Evolutionary conservation across 106 monocot genomes (phyloP).

Genomic region (Allium cepa): DNA sequence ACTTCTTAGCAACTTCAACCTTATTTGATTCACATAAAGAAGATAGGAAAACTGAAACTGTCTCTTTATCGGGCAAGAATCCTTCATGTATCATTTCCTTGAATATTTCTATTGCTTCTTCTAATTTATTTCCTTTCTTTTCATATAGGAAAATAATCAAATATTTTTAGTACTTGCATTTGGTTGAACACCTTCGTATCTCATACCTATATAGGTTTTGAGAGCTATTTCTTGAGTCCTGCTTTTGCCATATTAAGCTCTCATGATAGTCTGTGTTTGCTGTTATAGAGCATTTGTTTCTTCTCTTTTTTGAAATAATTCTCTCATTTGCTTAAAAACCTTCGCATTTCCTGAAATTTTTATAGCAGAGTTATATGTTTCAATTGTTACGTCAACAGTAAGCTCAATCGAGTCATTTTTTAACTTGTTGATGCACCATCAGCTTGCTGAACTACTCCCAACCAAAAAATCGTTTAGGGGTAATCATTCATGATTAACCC

Average conservation of each 20-base stretch:
- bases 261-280: constrained; percentile 85
- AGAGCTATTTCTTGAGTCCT: constrained; percentile 72
- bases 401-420: no score
- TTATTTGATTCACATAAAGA: constrained; percentile 59
- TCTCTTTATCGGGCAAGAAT: constrained; percentile 58
- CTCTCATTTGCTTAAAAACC: constrained; percentile 77
- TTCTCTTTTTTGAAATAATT: constrained; percentile 63
- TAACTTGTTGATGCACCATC: no score
- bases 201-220: constrained; percentile 73
- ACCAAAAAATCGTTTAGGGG: no score
- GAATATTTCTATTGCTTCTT: constrained; percentile 56
- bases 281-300: constrained; percentile 23
- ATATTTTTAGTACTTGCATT: constrained; percentile 57
- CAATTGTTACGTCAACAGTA: no score
- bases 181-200: constrained; percentile 37
- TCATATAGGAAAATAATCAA: constrained; percentile 64
- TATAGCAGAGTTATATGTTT: constrained; percentile 70
- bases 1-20: constrained; percentile 32
- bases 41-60: constrained; percentile 41
- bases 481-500: no score
- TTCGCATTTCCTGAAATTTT: constrained; percentile 79
- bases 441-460: no score
- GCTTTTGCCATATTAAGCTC: constrained; percentile 76
- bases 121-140: constrained; percentile 59
- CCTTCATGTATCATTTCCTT: constrained; percentile 56